Base-by-base conservation (phyloP, 805 yeast species). In the Blastobotrys peoriensis region DNA sequence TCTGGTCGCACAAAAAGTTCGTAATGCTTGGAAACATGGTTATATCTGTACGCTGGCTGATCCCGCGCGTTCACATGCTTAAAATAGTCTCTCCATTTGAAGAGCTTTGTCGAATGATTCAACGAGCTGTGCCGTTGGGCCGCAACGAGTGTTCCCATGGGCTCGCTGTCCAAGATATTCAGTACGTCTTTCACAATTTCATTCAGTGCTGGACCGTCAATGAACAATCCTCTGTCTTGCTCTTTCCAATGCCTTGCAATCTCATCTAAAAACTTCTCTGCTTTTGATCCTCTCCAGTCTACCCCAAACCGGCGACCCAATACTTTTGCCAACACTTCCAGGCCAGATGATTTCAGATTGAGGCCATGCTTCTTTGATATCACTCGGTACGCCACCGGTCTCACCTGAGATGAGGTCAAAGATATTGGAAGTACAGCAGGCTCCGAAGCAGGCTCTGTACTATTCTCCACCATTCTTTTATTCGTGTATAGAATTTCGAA, bases 351-450 rank as follows among this genome's bases (percentile, higher is more conserved):
- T 57, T 91, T 87, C 51, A 93, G 76, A 61, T 88, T 88, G 22
- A 93, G 73, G 0, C 97, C 96, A 60, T 87, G 91, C 59, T 91
- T 93, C 64, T 88, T 91, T 3, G 98, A 86, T 5, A 93, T 64
- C 1, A 91, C 76, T 34, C 98, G 70, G 62, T 89, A 93, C 0
- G 97, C 97, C 40, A 91, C 67, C 1, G 98, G 98, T 37, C 98
- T 75, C 36, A 93, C 68, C 57, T 85, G 85, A 0, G 91, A 77
- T 0, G 96, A 86, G 43, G 80, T 84, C 1, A 91, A 76, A 46
- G 74, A 73, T 2, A 86, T 80, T 0, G 97, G 97, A 9, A 89
- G 71, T 16, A 73, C 77, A 4, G 69, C 69, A 1, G 66, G 65
- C 18, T 34, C 37, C 33, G n/a, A n/a, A n/a, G n/a, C n/a, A n/a